Conservation (phyloP, 768 basidiomycete species). For the Termitomyces sp. region DNA sequence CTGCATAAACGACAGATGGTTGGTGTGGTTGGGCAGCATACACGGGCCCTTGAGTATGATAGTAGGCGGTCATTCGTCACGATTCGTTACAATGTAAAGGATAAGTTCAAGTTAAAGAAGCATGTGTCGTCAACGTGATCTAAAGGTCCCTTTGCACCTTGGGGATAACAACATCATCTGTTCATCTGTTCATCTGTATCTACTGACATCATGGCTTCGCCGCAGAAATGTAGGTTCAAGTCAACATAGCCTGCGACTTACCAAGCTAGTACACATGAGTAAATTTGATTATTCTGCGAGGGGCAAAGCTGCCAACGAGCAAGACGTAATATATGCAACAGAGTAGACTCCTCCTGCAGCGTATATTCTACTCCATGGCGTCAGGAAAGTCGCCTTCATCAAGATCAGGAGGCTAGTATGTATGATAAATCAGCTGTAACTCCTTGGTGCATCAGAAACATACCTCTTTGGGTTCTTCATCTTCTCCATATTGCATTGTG, state of each 20-base stretch:
- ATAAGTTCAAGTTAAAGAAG: background rate
- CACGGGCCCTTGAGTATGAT: slow-evolving; percentile 32
- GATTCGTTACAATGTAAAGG: background rate
- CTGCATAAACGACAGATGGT: slow-evolving; percentile 26
- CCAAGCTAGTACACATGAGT: background rate
- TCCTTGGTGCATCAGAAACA: slow-evolving; percentile 15
- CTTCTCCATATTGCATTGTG: slow-evolving; percentile 98
- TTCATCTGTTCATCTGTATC: background rate
- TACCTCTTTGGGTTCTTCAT: slow-evolving; percentile 95
- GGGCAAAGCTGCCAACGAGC: background rate
- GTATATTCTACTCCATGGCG: slow-evolving; percentile 7
- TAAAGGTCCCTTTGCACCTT: background rate
- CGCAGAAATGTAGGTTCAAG: background rate
- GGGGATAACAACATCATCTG: background rate
- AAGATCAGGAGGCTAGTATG: slow-evolving; percentile 76
- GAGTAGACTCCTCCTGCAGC: background rate
- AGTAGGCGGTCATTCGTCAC: slow-evolving; percentile 25
- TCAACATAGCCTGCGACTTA: background rate
- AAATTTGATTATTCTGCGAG: background rate
- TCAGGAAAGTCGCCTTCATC: slow-evolving; percentile 90
- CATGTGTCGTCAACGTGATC: slow-evolving; percentile 11
- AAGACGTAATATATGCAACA: background rate
- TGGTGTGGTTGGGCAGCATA: slow-evolving; percentile 16
- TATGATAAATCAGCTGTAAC: slow-evolving; percentile 9
- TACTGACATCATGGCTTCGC: background rate